Evolutionary conservation across 2,329 filamentous ascomycete species (phyloP).

Genomic region (Xylaria sp.): DNA sequence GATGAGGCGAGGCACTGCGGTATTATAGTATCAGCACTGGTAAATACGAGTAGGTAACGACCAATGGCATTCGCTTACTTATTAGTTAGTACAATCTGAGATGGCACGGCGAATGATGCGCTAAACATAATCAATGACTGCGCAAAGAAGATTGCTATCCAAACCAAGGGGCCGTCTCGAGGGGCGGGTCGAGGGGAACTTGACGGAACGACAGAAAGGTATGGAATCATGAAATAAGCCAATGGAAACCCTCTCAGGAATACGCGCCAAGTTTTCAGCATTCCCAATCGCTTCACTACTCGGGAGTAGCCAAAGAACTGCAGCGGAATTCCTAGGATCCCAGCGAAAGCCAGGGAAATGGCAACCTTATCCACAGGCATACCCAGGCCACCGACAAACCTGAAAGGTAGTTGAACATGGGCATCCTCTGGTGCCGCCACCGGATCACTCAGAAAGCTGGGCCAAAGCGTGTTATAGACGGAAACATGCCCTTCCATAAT

Average conservation of each 20-base stretch:
- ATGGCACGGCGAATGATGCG: constrained; percentile 31
- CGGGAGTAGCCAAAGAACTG: constrained; percentile 29
- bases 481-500: constrained; percentile 35
- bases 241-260: constrained; percentile 32
- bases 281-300: constrained; percentile 27
- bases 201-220: constrained; percentile 29
- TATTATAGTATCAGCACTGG: background rate
- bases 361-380: constrained; percentile 29
- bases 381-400: constrained; percentile 28
- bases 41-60: background rate
- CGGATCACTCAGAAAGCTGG: constrained; percentile 24
- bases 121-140: constrained; percentile 31
- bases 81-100: constrained; percentile 32
- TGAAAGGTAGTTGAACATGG: constrained; percentile 29
- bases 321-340: constrained; percentile 29
- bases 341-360: constrained; percentile 30
- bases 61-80: constrained; percentile 27
- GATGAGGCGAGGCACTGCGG: constrained; percentile 27
- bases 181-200: constrained; percentile 24
- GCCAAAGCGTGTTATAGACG: constrained; percentile 33
- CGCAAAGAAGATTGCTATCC: constrained; percentile 28
- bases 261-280: constrained; percentile 30
- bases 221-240: constrained; percentile 30
- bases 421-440: constrained; percentile 19
- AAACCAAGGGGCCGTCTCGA: constrained; percentile 24